Evolutionary conservation across 2,329 filamentous ascomycete species (phyloP).

Genomic region (Fusarium sp.): DNA sequence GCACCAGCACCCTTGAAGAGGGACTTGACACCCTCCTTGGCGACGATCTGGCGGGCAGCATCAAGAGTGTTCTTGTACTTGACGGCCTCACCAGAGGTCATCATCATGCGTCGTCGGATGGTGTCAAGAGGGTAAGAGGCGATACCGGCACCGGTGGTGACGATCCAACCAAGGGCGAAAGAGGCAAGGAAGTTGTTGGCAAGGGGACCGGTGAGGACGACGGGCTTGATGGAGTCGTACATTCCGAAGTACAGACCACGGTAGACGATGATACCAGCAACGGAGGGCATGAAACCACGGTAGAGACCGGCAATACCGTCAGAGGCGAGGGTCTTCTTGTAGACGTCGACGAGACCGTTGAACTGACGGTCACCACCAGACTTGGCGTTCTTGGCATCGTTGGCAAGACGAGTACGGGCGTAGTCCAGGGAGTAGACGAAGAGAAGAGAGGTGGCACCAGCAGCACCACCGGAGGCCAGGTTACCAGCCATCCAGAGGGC

Average conservation of each 20-base stretch:
- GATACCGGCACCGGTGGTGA: slow-evolving; percentile 99
- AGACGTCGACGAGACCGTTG: slow-evolving; percentile 99
- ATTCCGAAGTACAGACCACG: slow-evolving; percentile 99
- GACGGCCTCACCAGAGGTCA: slow-evolving; percentile 97
- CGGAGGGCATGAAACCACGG: slow-evolving; percentile 99
- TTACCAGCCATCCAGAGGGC: slow-evolving; percentile 99
- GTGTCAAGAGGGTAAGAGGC: slow-evolving; percentile 99
- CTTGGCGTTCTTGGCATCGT: slow-evolving; percentile 99
- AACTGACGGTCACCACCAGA: slow-evolving; percentile 98
- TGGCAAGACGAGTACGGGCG: slow-evolving; percentile 99
- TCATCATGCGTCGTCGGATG: slow-evolving; percentile 99
- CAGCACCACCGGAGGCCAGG: slow-evolving; percentile 98
- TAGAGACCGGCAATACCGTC: slow-evolving; percentile 99
- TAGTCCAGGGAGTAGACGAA: slow-evolving; percentile 99
- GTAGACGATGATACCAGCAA: slow-evolving; percentile 99
- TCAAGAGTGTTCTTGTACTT: slow-evolving; percentile 99
- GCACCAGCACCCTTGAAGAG: slow-evolving; percentile 99
- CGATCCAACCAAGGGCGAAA: slow-evolving; percentile 97
- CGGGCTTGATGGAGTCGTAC: slow-evolving; percentile 99
- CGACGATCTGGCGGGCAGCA: slow-evolving; percentile 95
- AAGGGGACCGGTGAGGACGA: slow-evolving; percentile 89
- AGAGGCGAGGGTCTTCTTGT: slow-evolving; percentile 99
- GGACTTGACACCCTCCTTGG: slow-evolving; percentile 97
- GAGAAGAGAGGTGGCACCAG: slow-evolving; percentile 99
- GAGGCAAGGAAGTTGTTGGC: slow-evolving; percentile 99